Conservation (phyloP, 2,329 filamentous ascomycete genomes). For the Pseudogymnoascus sp. region DNA sequence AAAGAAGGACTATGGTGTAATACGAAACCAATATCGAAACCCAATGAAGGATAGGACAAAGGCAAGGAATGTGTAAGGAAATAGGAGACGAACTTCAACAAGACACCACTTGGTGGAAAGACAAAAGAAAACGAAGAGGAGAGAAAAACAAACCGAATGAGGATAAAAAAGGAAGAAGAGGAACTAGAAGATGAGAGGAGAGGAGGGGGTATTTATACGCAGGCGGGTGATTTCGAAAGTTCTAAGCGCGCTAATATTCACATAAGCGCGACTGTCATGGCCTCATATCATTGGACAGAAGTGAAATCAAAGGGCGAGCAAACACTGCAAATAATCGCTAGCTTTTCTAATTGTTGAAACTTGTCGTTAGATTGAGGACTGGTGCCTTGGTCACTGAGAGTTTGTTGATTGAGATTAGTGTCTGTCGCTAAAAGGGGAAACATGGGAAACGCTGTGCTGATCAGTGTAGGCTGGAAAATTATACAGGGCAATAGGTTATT, state of each 20-base stretch:
- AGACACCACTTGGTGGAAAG: background rate
- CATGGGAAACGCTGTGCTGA: background rate
- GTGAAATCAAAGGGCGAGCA: background rate
- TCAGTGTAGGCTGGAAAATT: no score
- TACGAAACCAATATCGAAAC: background rate
- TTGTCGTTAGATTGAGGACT: background rate
- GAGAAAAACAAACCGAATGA: background rate
- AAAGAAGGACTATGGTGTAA: background rate
- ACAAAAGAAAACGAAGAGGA: background rate
- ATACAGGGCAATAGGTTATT: background rate
- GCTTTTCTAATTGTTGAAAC: background rate
- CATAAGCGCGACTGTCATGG: background rate
- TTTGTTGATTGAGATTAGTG: background rate
- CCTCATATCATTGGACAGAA: background rate
- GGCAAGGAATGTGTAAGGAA: background rate
- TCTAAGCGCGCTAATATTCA: background rate
- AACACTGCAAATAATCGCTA: conserved; percentile 1
- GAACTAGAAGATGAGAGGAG: background rate
- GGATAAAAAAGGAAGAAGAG: background rate
- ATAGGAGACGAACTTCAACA: background rate
- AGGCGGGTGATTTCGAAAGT: background rate
- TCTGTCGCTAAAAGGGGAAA: background rate
- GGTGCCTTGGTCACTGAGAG: background rate
- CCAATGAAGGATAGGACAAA: background rate
- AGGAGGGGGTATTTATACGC: background rate